Base-by-base conservation (phyloP, 208 protist genomes). In the Tritrichomonas musculus region DNA sequence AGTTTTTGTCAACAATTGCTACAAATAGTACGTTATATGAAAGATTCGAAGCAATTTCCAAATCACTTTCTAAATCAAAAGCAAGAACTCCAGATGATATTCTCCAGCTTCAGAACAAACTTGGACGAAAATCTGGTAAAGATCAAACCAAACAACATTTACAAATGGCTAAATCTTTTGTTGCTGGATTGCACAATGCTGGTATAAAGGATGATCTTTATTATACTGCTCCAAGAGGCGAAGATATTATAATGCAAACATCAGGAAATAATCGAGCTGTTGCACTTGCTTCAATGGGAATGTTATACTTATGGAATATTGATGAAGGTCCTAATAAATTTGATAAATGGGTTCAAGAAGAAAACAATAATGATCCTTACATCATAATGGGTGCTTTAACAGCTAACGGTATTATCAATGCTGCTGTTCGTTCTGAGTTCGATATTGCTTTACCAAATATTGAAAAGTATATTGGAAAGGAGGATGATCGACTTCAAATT, bases 321-420 rank as follows among this genome's bases (percentile, higher is more conserved):
- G 97, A 98, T 25, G 97, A 97, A 60, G 98, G 98, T 65, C 95
- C 99, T 0, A 97, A 96, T 33, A 92, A 82, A 72, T 96, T 99
- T 53, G 53, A 60, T 17, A 60, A 60, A 60, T 60, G 53, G 53
- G 22, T 8, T 8, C 17, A 30, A 50, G 33, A 47, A 8, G 94
- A 98, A 44, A 97, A 98, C 94, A 97, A 96, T 17, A 96, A 97
- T 60, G 98, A 98, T 66, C 96, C 96, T 69, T 98, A 98, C 95
- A 97, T 99, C 92, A 98, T 98, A 94, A 98, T 97, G 64, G 98
- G 98, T 49, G 98, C 98, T 17, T 97, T 98, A 65, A 94, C 99
- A 8, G 98, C 97, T 0, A 96, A 97, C 53, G 97, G 97, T 69
- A 95, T 97, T 22, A 93, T 97, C 3, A 95, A 92, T 36, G 93